Percentiles rank a stretch among this genome's conserved stretches.
These are phyloP conservation scores for Populus hybrid DNA, from an alignment of 441 rosid species.

Conservation along the genomic window DNA sequence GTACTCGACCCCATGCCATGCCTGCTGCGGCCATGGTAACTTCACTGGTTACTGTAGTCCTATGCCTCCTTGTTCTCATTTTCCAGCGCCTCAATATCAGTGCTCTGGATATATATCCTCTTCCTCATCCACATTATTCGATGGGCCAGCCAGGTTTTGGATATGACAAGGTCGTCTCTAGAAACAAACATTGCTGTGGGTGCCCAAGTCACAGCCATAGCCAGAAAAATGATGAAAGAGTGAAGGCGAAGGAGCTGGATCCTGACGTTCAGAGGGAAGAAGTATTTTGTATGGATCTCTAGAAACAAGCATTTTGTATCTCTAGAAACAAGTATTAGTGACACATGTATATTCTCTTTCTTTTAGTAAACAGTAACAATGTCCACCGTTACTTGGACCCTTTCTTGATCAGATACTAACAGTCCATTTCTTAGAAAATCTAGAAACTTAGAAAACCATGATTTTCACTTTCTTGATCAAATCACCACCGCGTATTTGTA, in stretches of 20 bases:
- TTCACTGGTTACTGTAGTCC: slow-evolving; percentile 30
- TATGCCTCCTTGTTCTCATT: slow-evolving; percentile 31
- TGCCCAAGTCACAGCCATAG: slow-evolving; percentile 15
- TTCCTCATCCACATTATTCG: slow-evolving; percentile 13
- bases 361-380: no score
- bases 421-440: no score
- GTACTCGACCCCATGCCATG: slow-evolving; percentile 26
- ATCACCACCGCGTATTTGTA: no score
- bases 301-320: no score
- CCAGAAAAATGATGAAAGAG: slow-evolving; percentile 25
- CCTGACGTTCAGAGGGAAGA: slow-evolving; percentile 32
- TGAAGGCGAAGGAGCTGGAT: slow-evolving; percentile 53
- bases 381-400: no score
- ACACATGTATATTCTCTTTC: no score
- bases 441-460: no score
- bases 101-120: slow-evolving; percentile 28
- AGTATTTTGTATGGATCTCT: background rate
- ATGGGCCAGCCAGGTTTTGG: slow-evolving; percentile 36
- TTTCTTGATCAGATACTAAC: no score
- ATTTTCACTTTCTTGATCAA: no score
- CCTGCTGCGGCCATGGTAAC: slow-evolving; percentile 32
- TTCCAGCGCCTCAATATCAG: slow-evolving; percentile 21
- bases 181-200: slow-evolving; percentile 32
- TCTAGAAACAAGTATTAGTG: no score
- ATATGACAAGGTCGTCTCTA: slow-evolving; percentile 30